Conservation (phyloP, 441 rosid genomes). For the Jatropha podagrica region DNA sequence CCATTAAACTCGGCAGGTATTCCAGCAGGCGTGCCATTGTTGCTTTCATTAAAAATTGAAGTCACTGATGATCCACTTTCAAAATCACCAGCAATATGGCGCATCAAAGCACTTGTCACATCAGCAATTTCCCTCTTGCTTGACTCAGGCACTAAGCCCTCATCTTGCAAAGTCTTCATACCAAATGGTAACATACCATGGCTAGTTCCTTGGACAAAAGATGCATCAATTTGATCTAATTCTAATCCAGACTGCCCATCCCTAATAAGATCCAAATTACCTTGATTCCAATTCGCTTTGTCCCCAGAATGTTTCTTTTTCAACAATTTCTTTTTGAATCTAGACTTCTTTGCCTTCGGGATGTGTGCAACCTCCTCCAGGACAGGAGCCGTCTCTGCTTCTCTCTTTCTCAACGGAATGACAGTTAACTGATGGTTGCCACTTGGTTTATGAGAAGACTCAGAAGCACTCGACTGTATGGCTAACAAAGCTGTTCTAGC, state of each 20-base stretch:
- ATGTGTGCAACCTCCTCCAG: slow-evolving; percentile 34
- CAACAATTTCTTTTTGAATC: slow-evolving; percentile 49
- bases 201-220: slow-evolving; percentile 11
- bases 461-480: slow-evolving; percentile 44
- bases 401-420: slow-evolving; percentile 67
- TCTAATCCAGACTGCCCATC: slow-evolving; percentile 9
- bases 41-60: slow-evolving; percentile 16
- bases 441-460: slow-evolving; percentile 21
- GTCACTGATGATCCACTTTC: slow-evolving; percentile 19
- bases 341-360: slow-evolving; percentile 59
- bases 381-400: slow-evolving; percentile 29
- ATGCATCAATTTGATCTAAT: slow-evolving; percentile 14
- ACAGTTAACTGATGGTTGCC: slow-evolving; percentile 56
- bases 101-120: slow-evolving; percentile 14
- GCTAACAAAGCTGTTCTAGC: slow-evolving; percentile 85
- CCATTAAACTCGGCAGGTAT: slow-evolving; percentile 8
- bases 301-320: slow-evolving; percentile 29
- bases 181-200: slow-evolving; percentile 12
- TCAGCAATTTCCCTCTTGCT: slow-evolving; percentile 24
- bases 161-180: slow-evolving; percentile 13
- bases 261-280: not conserved
- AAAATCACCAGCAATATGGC: slow-evolving; percentile 24
- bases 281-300: slow-evolving; percentile 17
- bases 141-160: slow-evolving; percentile 7
- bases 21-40: slow-evolving; percentile 22